Base-by-base conservation (phyloP, 371 early-diverging fungal species). In the Sporodiniella umbellata region DNA sequence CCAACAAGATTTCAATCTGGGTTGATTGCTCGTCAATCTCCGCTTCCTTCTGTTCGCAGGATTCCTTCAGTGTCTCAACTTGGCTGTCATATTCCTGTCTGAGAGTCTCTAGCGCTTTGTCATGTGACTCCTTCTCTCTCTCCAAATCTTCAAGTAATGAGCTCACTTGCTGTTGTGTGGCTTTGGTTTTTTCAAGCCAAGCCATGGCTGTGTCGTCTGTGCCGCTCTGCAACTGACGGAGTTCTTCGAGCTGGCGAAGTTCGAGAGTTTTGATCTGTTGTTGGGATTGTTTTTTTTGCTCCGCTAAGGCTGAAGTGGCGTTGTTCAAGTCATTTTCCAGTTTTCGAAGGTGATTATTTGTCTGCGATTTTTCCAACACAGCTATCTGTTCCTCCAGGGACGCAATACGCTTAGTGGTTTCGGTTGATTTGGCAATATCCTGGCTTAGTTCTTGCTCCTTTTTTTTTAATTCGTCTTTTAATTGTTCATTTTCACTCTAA, bases 181-280 rank as follows among this genome's bases (percentile, higher is more conserved):
- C 54, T 25, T 52, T 58, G 3, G 65, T 68, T 30, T 70, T 73
- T 40, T 70, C 70, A 6, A 73, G 19, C 74, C 74, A 73, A n/a
- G 58, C 68, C 37, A 63, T 49, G 2, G 74, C 70, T 0, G 68
- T 68, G 46, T 73, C 74, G 35, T 73, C 74, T 22, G 53, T 64
- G 5, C 68, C 74, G 19, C 50, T 70, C 38, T 67, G 70, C 10
- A 67, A 18, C 24, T 67, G 63, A 15, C 68, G 53, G 39, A 73
- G 69, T 31, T 73, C 70, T 26, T 67, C 66, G 22, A 67, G 56
- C 48, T 62, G 65, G n/a, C 70, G 54, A 7, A 58, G 62, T 19
- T 73, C 74, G 11, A 70, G 24, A 8, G 45, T 22, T 12, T 73
- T 70, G 1, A 49, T 48, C 1, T 58, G 42, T 10, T 58, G 68